These are phyloP conservation scores for Kwoniella dendrophila DNA, from an alignment of 768 basidiomycete species.

Conservation along the genomic window DNA sequence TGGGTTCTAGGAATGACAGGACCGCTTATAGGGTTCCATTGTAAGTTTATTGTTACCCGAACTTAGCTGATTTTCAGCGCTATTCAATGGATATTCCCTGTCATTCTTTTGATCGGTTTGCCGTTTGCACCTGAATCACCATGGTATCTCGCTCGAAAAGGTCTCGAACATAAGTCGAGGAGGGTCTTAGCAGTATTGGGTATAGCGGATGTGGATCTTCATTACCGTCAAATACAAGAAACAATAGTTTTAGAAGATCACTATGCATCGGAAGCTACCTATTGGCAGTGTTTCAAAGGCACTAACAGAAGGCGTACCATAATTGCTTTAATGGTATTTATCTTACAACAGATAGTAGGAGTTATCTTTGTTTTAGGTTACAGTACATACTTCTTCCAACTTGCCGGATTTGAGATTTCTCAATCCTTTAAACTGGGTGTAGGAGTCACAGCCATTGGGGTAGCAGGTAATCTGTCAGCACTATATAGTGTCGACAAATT, in stretches of 20 bases:
- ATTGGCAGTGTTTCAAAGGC: conserved; percentile 12
- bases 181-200: conserved; percentile 5
- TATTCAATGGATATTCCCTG: conserved; percentile 26
- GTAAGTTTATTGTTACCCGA: background rate
- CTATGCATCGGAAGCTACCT: conserved; percentile 11
- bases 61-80: conserved; percentile 9
- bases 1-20: conserved; percentile 7
- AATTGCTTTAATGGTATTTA: conserved; percentile 15
- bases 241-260: conserved; percentile 17
- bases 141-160: conserved; percentile 20
- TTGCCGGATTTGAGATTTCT: conserved; percentile 18
- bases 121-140: conserved; percentile 27
- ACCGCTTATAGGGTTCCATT: conserved; percentile 20
- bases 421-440: conserved; percentile 19
- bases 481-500: conserved; percentile 1
- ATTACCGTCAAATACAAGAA: conserved; percentile 15
- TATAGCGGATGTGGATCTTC: conserved; percentile 13
- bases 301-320: conserved; percentile 18
- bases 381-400: conserved; percentile 31
- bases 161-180: conserved; percentile 5
- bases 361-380: conserved; percentile 25
- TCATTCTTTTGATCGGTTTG: conserved; percentile 12
- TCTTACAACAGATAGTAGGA: conserved; percentile 18
- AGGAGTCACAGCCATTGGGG: conserved; percentile 11
- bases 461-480: conserved; percentile 5